These are phyloP conservation scores for Kodamaea hsintzibuensis DNA, from an alignment of 805 yeast genomes.

Conservation along the genomic window DNA sequence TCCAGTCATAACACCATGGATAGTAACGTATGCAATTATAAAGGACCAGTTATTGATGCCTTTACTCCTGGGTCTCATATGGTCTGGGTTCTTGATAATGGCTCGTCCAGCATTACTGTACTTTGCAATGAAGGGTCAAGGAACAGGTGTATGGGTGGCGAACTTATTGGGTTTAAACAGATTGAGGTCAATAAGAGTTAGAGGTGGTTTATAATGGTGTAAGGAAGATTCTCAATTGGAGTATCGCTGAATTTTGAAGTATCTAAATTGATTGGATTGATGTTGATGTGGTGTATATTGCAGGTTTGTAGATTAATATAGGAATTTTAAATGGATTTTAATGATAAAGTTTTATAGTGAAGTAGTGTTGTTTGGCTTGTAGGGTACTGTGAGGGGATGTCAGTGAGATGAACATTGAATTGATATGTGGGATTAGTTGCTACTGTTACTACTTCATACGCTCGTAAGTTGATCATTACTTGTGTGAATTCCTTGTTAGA, in stretches of 20 bases:
- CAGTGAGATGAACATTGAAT: too few species aligned
- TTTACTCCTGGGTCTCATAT: constrained; percentile 51
- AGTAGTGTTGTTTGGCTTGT: too few species aligned
- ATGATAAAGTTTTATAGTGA: too few species aligned
- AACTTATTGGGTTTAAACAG: constrained; percentile 18
- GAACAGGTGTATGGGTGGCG: constrained; percentile 26
- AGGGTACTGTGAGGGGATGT: too few species aligned
- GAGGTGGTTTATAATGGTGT: background rate
- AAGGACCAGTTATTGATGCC: constrained; percentile 57
- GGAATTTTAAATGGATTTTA: too few species aligned
- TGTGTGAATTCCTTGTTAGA: too few species aligned
- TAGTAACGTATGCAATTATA: constrained; percentile 49
- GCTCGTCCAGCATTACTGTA: constrained; percentile 34
- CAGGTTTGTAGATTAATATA: too few species aligned
- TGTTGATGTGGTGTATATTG: too few species aligned
- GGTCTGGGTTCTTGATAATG: constrained; percentile 42
- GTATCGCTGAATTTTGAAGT: background rate
- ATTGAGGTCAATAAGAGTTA: background rate
- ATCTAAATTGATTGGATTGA: too few species aligned
- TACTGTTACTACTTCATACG: too few species aligned
- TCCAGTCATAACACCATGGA: constrained; percentile 43
- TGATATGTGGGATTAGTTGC: too few species aligned
- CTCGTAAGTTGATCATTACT: too few species aligned
- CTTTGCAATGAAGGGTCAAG: constrained; percentile 28
- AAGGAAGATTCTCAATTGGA: background rate